phyloP scores from a whole-genome alignment of 306 rosid species.

The Sechiopsis laciniata region DNA sequence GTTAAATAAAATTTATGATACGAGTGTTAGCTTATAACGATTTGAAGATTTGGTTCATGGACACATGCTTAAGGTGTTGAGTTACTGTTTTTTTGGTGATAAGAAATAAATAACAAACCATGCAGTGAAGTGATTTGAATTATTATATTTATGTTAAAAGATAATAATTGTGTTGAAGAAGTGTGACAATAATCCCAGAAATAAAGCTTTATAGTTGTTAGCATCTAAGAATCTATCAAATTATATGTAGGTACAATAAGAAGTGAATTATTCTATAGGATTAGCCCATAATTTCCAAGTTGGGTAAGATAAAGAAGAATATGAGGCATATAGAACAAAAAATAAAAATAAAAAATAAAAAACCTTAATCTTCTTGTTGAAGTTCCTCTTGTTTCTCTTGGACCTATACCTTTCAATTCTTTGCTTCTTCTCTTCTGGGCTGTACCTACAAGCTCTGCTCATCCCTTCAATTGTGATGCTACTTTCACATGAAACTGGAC shows the following conservation, averaged over 20 bases:
- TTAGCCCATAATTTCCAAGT: constrained; percentile 12
- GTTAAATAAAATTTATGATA: too few relatives aligned
- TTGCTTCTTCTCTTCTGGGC: constrained; percentile 78
- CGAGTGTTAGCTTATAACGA: too few relatives aligned
- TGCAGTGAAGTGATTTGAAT: neutral
- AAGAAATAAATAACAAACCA: neutral
- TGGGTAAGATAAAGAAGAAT: constrained; percentile 7
- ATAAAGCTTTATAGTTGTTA: neutral
- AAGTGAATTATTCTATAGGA: constrained; percentile 12
- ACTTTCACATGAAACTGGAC: constrained; percentile 65
- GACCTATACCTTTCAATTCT: constrained; percentile 75
- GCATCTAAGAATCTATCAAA: constrained; percentile 15
- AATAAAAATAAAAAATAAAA: neutral
- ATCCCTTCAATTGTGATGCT: constrained; percentile 80
- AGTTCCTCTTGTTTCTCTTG: constrained; percentile 83
- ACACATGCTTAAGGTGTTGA: too few relatives aligned
- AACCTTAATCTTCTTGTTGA: constrained; percentile 93
- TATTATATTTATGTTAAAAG: neutral
- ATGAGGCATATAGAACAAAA: neutral
- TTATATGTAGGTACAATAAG: constrained; percentile 3
- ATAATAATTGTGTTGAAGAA: neutral
- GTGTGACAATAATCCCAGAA: neutral
- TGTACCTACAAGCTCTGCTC: constrained; percentile 69
- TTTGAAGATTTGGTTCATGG: neutral
- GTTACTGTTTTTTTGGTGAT: too few relatives aligned